Evolutionary conservation across 208 protist species (phyloP).

Genomic region (Tritrichomonas musculus): DNA sequence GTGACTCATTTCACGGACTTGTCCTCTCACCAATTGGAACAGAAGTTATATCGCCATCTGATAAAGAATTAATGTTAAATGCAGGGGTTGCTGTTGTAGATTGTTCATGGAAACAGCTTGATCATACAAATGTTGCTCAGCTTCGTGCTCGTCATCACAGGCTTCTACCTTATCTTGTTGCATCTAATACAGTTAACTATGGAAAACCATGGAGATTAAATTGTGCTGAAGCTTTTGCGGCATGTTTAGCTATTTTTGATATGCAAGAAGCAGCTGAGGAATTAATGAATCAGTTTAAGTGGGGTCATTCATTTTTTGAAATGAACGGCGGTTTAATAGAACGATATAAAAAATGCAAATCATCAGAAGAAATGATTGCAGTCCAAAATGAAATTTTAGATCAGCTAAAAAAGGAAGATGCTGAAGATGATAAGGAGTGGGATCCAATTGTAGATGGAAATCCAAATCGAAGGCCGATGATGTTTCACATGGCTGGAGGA

Average conservation of each 20-base stretch:
- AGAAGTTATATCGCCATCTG: slow-evolving; percentile 17
- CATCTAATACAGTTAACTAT: slow-evolving; percentile 98
- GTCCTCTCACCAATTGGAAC: slow-evolving; percentile 67
- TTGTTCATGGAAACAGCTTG: slow-evolving; percentile 92
- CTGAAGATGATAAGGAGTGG: background rate
- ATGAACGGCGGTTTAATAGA: slow-evolving; percentile 83
- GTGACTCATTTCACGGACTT: slow-evolving; percentile 76
- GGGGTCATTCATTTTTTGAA: slow-evolving; percentile 85
- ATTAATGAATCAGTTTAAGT: slow-evolving; percentile 86
- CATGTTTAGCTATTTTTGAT: slow-evolving; percentile 42
- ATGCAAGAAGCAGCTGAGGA: slow-evolving; percentile 71
- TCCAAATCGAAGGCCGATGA: slow-evolving; percentile 14
- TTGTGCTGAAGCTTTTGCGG: slow-evolving; percentile 61
- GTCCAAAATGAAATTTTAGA: slow-evolving; percentile 54
- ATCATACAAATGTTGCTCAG: slow-evolving; percentile 79
- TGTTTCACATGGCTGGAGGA: background rate
- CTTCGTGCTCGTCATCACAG: slow-evolving; percentile 68
- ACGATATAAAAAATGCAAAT: slow-evolving; percentile 60
- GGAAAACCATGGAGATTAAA: slow-evolving; percentile 89
- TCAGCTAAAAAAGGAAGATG: background rate
- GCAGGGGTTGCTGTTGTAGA: slow-evolving; percentile 77
- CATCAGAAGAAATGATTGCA: slow-evolving; percentile 57
- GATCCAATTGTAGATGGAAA: slow-evolving; percentile 22
- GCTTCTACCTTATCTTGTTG: slow-evolving; percentile 88
- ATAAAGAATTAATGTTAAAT: slow-evolving; percentile 33